These are phyloP conservation scores for Yamadazyma atmosphaerica DNA, from an alignment of 1,139 yeast species.

Conservation along the genomic window DNA sequence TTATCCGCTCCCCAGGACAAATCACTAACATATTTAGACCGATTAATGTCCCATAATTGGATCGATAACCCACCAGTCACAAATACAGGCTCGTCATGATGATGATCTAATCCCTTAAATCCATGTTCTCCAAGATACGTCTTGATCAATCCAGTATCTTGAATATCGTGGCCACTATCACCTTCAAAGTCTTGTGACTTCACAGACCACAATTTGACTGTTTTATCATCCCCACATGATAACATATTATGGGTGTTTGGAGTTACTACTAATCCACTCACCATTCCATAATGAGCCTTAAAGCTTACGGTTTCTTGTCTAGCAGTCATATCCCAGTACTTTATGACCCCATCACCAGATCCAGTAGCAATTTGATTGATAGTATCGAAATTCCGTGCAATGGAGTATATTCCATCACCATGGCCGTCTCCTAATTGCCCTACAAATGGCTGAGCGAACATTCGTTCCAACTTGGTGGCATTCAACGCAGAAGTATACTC, in stretches of 20 bases:
- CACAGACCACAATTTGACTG: conserved; percentile 80
- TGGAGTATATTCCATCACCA: conserved; percentile 88
- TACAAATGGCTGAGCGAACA: conserved; percentile 97
- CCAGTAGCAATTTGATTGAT: conserved; percentile 85
- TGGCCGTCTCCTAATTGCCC: conserved; percentile 96
- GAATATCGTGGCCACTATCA: conserved; percentile 32
- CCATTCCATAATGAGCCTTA: conserved; percentile 90
- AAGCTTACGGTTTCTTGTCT: conserved; percentile 74
- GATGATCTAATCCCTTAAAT: conserved; percentile 85
- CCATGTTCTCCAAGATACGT: conserved; percentile 85
- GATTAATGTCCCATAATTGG: conserved; percentile 83
- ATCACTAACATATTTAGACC: conserved; percentile 75
- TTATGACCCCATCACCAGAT: conserved; percentile 92
- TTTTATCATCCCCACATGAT: conserved; percentile 90
- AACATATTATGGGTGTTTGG: conserved; percentile 60
- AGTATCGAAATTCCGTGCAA: conserved; percentile 74
- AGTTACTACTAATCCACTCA: conserved; percentile 82
- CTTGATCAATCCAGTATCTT: conserved; percentile 55
- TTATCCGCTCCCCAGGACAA: conserved; percentile 97
- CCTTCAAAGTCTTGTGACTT: conserved; percentile 46
- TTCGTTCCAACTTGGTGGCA: conserved; percentile 91
- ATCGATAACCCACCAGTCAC: conserved; percentile 92
- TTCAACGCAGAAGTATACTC: conserved; percentile 94
- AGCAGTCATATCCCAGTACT: conserved; percentile 84
- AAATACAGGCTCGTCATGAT: conserved; percentile 67